These are phyloP conservation scores for Calonectria montana DNA, from an alignment of 2,329 filamentous ascomycete species.

Conservation along the genomic window DNA sequence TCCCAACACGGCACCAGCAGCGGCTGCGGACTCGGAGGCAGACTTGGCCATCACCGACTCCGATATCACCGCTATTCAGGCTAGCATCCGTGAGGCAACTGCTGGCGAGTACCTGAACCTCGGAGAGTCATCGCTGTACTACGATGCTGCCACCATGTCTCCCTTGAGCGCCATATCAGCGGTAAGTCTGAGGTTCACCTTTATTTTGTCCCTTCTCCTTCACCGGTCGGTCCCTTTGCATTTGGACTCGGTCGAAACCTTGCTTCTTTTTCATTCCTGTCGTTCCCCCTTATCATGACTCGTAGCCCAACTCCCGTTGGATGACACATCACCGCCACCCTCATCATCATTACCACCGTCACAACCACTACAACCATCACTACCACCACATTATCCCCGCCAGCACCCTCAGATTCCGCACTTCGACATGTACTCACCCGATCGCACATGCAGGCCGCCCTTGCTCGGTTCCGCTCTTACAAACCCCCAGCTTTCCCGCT, in stretches of 20 bases:
- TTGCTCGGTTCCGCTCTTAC: slow-evolving; percentile 71
- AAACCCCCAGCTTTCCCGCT: slow-evolving; percentile 69
- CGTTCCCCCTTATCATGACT: slow-evolving; percentile 14
- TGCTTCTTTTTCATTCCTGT: background rate
- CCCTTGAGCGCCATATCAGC: slow-evolving; percentile 65
- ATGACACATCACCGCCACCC: background rate
- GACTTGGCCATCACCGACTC: slow-evolving; percentile 38
- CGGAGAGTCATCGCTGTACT: slow-evolving; percentile 62
- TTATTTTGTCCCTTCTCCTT: background rate
- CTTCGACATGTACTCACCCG: slow-evolving; percentile 23
- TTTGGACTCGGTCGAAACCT: background rate
- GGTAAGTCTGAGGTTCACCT: slow-evolving; percentile 54
- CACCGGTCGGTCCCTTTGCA: background rate
- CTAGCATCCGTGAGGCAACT: slow-evolving; percentile 36
- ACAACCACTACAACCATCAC: background rate
- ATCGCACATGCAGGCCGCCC: slow-evolving; percentile 59
- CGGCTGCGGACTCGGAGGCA: background rate
- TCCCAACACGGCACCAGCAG: background rate
- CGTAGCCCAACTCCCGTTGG: slow-evolving; percentile 15
- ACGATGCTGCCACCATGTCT: slow-evolving; percentile 68
- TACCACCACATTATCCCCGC: background rate
- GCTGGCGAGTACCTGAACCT: slow-evolving; percentile 36
- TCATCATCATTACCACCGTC: background rate
- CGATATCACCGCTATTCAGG: slow-evolving; percentile 41
- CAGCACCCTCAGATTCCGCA: background rate